Percentiles rank a stretch among this genome's conserved stretches.
Evolutionary conservation across 768 basidiomycete genomes (phyloP).

Genomic region (Suillus americanus): DNA sequence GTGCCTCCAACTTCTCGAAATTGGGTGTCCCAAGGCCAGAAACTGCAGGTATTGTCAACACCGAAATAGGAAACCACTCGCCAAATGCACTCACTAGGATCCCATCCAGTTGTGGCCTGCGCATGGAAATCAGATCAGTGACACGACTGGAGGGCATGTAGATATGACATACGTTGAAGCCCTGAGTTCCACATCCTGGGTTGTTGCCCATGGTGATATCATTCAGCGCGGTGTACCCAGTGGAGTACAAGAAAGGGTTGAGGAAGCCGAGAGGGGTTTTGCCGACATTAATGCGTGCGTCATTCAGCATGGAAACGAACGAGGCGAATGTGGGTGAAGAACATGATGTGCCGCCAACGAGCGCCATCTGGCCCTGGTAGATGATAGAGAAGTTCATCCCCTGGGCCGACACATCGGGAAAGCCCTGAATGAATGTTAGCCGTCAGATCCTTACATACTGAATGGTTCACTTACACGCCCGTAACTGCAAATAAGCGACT

Average conservation of each 20-base stretch:
- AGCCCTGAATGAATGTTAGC: conserved; percentile 35
- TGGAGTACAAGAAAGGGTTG: conserved; percentile 51
- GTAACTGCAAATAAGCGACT: conserved; percentile 25
- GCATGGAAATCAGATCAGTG: background rate
- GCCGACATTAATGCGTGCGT: conserved; percentile 32
- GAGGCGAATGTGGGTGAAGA: conserved; percentile 31
- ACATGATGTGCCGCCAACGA: conserved; percentile 34
- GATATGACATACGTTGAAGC: conserved; percentile 38
- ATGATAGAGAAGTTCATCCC: conserved; percentile 49
- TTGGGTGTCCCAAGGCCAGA: conserved; percentile 58
- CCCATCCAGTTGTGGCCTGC: conserved; percentile 56
- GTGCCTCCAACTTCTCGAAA: conserved; percentile 42
- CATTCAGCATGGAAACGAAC: conserved; percentile 40
- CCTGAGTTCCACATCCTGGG: conserved; percentile 42
- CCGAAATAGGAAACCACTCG: conserved; percentile 16
- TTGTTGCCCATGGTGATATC: conserved; percentile 49
- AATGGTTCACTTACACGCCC: conserved; percentile 47
- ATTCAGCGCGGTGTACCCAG: conserved; percentile 42
- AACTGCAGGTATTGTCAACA: conserved; percentile 31
- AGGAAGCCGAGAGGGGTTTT: conserved; percentile 41
- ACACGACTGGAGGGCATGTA: too few species aligned
- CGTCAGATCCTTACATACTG: background rate
- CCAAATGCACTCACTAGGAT: conserved; percentile 42
- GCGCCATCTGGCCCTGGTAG: conserved; percentile 31
- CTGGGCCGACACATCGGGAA: conserved; percentile 71